Evolutionary conservation across 768 basidiomycete species (phyloP), one percentile per base, ranked within the genome.

Genomic region (Pisolithus albus): DNA sequence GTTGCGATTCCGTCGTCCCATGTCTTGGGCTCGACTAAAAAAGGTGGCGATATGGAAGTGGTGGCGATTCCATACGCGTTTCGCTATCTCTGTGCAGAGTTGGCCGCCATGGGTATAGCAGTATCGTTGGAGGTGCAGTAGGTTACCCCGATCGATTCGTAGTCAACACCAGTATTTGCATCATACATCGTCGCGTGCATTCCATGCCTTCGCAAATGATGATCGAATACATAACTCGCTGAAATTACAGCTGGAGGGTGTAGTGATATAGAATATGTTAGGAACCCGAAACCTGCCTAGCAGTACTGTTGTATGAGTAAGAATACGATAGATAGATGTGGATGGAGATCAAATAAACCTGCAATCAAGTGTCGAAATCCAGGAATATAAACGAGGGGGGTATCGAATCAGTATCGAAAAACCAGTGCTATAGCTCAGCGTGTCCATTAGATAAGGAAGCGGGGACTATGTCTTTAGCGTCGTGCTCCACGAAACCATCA

Each of bases 21-120:
- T 60, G 74, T 90, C 37, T 74, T 92, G 32, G 74, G 78, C 46
- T 68, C 71, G 36, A 69, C 76, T 23, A 57, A 65, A 53, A 86
- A 84, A 69, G 88, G 87, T 30, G 84, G 87, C 15, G 84, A 92
- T 57, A 81, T 99, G 66, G 96, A 97, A 68, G 85, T 99, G 44
- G 84, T 99, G 48, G 95, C 95, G 11, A 80, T 99, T 19, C 96
- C 96, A 7, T 97, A 89, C 62, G 93, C 95, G 47, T 95, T 96
- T 71, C 78, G 91, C 46, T 91, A 93, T 72, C 77, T 97, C 10
- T 93, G 94, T 64, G 88, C 94, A 2, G 96, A 99, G 72, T 72
- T 99, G 59, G 94, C 94, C n/a, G 87, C 91, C 16, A 98, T 98
- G 95, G 95, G 96, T 43, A 97, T 99, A 60, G 82, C 87, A 34